A percentile compares a stretch with the other conserved stretches of the same genome.
Conservation (phyloP, 2,329 filamentous ascomycete species). For the Thelonectria blattea region DNA sequence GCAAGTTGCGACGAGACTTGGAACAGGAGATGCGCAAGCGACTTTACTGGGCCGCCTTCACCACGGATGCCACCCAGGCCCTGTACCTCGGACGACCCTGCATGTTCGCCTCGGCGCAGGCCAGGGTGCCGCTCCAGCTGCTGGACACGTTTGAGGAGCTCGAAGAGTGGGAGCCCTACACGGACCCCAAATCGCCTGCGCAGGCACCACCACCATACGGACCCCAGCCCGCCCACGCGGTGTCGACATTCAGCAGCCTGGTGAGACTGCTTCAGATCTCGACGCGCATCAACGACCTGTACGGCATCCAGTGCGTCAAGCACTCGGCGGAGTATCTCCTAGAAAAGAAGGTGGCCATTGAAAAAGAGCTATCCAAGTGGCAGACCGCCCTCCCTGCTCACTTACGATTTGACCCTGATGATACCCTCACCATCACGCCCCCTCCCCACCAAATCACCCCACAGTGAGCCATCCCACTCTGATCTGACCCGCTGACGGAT, state of each 20-base stretch:
- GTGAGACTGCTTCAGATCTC: conserved; percentile 40
- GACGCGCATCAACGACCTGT: conserved; percentile 37
- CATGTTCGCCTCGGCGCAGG: conserved; percentile 42
- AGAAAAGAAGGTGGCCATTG: conserved; percentile 36
- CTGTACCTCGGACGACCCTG: conserved; percentile 44
- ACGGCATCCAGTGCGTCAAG: conserved; percentile 38
- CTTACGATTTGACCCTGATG: conserved; percentile 38
- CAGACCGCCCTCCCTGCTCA: conserved; percentile 34
- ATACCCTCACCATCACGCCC: conserved; percentile 35
- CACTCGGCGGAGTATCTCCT: conserved; percentile 36
- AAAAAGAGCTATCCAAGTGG: conserved; percentile 38
- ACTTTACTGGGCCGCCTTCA: conserved; percentile 45
- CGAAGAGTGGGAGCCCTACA: conserved; percentile 44
- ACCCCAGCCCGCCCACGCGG: conserved; percentile 38
- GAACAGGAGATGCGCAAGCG: conserved; percentile 44
- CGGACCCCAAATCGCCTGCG: conserved; percentile 38
- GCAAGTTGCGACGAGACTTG: conserved; percentile 38
- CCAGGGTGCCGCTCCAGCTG: conserved; percentile 40
- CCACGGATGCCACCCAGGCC: conserved; percentile 42
- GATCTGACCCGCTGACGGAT: conserved; percentile 2
- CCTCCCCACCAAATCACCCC: conserved; percentile 40
- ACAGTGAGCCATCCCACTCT: conserved; percentile 31
- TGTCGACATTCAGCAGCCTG: conserved; percentile 39
- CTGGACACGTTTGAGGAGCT: conserved; percentile 44
- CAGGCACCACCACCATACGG: conserved; percentile 36